A percentile compares a stretch with the other conserved stretches of the same genome.
Evolutionary conservation across 129 eudicot genomes (phyloP).

Genomic region (Lactuca sativa): DNA sequence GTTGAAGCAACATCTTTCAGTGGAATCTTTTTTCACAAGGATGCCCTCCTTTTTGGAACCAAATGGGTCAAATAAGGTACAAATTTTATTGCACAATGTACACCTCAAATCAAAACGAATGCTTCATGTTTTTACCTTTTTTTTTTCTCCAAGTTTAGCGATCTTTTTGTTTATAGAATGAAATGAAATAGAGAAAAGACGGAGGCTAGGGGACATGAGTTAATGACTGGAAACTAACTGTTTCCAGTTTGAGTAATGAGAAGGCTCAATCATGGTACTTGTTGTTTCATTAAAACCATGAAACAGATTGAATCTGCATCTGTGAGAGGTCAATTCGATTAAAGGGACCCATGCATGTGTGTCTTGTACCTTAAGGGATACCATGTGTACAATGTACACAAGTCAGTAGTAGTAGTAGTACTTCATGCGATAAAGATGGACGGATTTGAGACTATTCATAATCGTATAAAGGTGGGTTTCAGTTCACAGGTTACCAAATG

Average conservation of each 20-base stretch:
- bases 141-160: too few relatives aligned
- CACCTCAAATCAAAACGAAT: background rate
- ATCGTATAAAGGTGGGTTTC: slow-evolving; percentile 1
- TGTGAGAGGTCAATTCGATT: slow-evolving; percentile 20
- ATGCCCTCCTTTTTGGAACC: slow-evolving; percentile 23
- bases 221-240: slow-evolving; percentile 27
- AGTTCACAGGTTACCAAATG: background rate
- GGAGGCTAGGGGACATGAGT: slow-evolving; percentile 21
- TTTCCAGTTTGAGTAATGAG: slow-evolving; percentile 27
- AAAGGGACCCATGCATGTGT: slow-evolving; percentile 32
- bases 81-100: slow-evolving; percentile 10
- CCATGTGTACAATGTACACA: slow-evolving; percentile 30
- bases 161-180: too few relatives aligned
- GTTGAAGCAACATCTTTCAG: slow-evolving; percentile 43
- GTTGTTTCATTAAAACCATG: slow-evolving; percentile 28
- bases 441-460: slow-evolving; percentile 28
- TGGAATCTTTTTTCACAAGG: slow-evolving; percentile 31
- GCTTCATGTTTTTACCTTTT: background rate
- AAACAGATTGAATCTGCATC: slow-evolving; percentile 18
- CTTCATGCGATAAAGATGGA: slow-evolving; percentile 27
- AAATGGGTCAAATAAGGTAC: slow-evolving; percentile 18
- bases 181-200: background rate
- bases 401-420: slow-evolving; percentile 23
- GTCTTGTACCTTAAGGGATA: slow-evolving; percentile 27
- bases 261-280: slow-evolving; percentile 30